phyloP scores from a whole-genome alignment of 2,329 filamentous ascomycete genomes.

The Torrubiella hemipterigena region DNA sequence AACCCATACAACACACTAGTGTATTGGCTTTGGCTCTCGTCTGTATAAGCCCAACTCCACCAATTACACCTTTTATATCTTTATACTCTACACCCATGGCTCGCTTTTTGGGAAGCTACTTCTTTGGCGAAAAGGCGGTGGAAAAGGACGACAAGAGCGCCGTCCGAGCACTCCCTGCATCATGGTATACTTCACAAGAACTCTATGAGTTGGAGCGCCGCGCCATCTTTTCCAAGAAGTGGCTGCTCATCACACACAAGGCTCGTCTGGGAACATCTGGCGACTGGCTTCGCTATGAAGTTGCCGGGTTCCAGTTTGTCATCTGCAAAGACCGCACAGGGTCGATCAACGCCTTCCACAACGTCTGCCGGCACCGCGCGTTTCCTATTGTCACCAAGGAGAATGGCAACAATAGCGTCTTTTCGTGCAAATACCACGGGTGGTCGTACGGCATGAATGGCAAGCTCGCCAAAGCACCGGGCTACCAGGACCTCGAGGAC shows the following conservation, averaged over 20 bases:
- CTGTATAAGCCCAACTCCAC: no score
- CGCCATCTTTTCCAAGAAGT: constrained; percentile 37
- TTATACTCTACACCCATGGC: no score
- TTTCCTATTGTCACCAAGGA: constrained; percentile 37
- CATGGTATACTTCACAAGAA: constrained; percentile 31
- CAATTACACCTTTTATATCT: no score
- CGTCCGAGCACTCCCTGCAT: constrained; percentile 24
- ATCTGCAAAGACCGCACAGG: constrained; percentile 31
- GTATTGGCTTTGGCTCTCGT: no score
- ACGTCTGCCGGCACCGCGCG: constrained; percentile 47
- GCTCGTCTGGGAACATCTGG: constrained; percentile 33
- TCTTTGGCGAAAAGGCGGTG: no score
- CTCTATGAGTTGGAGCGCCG: constrained; percentile 38
- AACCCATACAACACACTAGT: no score
- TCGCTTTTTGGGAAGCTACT: no score
- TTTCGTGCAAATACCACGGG: constrained; percentile 46
- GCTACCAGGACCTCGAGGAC: constrained; percentile 37
- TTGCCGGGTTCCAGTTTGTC: constrained; percentile 40
- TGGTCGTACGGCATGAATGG: constrained; percentile 45
- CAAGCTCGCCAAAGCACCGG: constrained; percentile 42
- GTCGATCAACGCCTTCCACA: constrained; percentile 42
- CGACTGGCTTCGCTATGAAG: constrained; percentile 38
- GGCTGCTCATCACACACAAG: constrained; percentile 36
- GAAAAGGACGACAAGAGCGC: constrained; percentile 6
- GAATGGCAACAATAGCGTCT: constrained; percentile 33